A percentile compares a stretch with the other conserved stretches of the same genome.
phyloP scores from a whole-genome alignment of 305 asterid species.

The Fraxinus sp. region DNA sequence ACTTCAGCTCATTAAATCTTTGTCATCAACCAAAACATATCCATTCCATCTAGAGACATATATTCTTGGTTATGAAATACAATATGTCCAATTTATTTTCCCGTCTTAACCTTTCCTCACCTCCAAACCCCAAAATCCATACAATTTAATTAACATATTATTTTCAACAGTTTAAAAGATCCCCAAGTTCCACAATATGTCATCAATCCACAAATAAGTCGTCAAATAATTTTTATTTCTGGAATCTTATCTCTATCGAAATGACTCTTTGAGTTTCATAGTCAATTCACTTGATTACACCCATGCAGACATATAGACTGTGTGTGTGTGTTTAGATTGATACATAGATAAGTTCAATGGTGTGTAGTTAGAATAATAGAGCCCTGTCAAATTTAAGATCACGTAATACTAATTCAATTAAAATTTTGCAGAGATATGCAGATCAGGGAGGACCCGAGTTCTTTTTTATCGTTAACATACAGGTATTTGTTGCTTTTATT shows the following conservation, averaged over 20 bases:
- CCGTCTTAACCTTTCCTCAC: not conserved
- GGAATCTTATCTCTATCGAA: not conserved
- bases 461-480: slow-evolving; percentile 83
- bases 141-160: not conserved
- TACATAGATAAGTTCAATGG: not conserved
- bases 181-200: not conserved
- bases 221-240: not conserved
- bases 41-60: not conserved
- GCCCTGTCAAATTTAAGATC: not conserved
- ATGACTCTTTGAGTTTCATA: not conserved
- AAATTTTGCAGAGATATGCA: slow-evolving; percentile 56
- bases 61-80: not conserved
- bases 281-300: not conserved
- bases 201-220: not conserved
- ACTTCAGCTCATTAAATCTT: not conserved
- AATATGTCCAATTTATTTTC: not conserved
- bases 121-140: not conserved
- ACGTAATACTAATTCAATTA: not conserved
- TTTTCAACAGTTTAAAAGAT: not conserved
- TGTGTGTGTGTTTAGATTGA: not conserved
- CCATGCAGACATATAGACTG: not conserved
- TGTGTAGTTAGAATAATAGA: not conserved
- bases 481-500: slow-evolving; percentile 37
- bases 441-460: slow-evolving; percentile 59
- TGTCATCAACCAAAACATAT: not conserved